phyloP scores from a whole-genome alignment of 495 filamentous ascomycete genomes.

The Aspergillus sparsus region DNA sequence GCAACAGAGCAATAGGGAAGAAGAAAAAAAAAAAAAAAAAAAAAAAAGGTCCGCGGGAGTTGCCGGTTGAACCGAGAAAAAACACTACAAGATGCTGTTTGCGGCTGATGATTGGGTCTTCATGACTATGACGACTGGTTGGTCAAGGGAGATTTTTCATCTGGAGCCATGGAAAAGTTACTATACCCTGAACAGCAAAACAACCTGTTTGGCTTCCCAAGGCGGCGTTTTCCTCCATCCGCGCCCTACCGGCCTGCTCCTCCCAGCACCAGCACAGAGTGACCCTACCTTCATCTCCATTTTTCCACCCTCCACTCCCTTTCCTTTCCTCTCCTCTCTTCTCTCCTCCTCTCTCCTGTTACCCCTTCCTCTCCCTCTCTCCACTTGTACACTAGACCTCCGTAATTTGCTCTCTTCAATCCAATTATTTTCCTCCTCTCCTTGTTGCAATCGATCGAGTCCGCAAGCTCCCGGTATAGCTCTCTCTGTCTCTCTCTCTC shows the following conservation, averaged over 20 bases:
- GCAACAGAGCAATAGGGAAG: background rate
- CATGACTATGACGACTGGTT: background rate
- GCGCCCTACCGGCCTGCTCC: conserved; percentile 15
- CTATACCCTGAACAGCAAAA: conserved; percentile 21
- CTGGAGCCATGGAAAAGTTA: conserved; percentile 5
- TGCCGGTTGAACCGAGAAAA: conserved; percentile 19
- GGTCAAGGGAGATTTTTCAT: conserved; percentile 9
- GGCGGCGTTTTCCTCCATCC: conserved; percentile 16
- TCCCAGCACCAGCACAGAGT: conserved; percentile 1
- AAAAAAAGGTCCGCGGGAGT: conserved; percentile 10
- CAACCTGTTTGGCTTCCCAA: conserved; percentile 8
- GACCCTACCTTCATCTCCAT: conserved; percentile 11
- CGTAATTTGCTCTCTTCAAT: background rate
- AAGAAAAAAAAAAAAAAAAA: background rate
- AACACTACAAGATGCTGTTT: conserved; percentile 10
- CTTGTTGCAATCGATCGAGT: background rate
- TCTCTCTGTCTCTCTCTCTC: no score
- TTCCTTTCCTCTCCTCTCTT: conserved; percentile 9
- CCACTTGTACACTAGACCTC: conserved; percentile 5
- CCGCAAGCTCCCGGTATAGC: background rate
- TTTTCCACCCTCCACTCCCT: conserved; percentile 8
- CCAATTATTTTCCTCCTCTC: background rate
- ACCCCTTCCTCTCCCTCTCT: background rate
- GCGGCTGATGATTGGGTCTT: conserved; percentile 17
- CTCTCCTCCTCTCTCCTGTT: conserved; percentile 7